These are phyloP conservation scores for Colletotrichum sp. DNA, from an alignment of 2,329 filamentous ascomycete genomes.

Conservation along the genomic window DNA sequence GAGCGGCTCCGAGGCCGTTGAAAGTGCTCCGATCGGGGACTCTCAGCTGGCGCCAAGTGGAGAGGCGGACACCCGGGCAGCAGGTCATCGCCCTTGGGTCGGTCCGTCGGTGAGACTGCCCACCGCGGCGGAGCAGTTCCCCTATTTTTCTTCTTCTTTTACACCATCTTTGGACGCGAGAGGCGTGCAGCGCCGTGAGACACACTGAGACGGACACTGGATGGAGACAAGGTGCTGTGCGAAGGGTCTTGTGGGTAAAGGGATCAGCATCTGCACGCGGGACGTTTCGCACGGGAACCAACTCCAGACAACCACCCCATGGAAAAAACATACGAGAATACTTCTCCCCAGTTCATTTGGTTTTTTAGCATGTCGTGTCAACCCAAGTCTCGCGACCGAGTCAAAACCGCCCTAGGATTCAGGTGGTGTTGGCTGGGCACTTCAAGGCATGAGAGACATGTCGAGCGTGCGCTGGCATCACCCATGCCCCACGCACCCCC, in stretches of 20 bases:
- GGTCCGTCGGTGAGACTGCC: slow-evolving; percentile 16
- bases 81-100: neutral
- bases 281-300: neutral
- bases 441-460: neutral
- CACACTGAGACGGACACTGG: slow-evolving; percentile 9
- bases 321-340: neutral
- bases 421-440: neutral
- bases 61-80: neutral
- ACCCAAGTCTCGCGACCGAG: neutral
- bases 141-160: neutral
- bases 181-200: neutral
- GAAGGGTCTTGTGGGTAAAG: slow-evolving; percentile 3
- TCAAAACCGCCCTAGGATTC: neutral
- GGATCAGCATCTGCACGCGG: neutral
- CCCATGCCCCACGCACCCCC: neutral
- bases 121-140: neutral
- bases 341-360: neutral
- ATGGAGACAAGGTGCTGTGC: neutral
- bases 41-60: slow-evolving; percentile 2
- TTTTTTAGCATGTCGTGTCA: neutral
- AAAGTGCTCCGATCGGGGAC: neutral
- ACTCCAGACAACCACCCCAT: neutral
- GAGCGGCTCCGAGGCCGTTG: slow-evolving; percentile 1
- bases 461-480: neutral
- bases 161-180: neutral